phyloP scores from a whole-genome alignment of 495 filamentous ascomycete species.

The Sporormia fimetaria region DNA sequence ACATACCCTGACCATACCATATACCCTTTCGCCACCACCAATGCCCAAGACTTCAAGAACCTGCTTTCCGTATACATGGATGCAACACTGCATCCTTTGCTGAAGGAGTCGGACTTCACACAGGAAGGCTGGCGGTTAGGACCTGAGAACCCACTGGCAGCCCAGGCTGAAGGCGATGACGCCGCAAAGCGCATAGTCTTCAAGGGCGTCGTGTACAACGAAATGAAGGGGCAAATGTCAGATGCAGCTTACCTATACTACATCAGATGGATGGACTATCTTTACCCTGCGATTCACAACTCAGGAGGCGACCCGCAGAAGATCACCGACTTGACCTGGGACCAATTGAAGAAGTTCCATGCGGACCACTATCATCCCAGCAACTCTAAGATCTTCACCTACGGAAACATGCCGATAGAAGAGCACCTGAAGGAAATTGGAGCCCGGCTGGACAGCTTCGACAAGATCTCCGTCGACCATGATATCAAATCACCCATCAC shows the following conservation, averaged over 20 bases:
- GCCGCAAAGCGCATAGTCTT: slow-evolving; percentile 62
- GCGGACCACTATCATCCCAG: slow-evolving; percentile 90
- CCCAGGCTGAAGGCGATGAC: slow-evolving; percentile 35
- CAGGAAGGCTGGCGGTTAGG: slow-evolving; percentile 97
- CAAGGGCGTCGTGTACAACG: slow-evolving; percentile 98
- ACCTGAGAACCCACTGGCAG: slow-evolving; percentile 66
- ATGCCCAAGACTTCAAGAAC: slow-evolving; percentile 86
- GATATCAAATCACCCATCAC: slow-evolving; percentile 66
- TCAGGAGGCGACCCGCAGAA: slow-evolving; percentile 91
- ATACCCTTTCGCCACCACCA: slow-evolving; percentile 98
- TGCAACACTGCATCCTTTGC: slow-evolving; percentile 76
- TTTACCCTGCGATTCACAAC: slow-evolving; percentile 87
- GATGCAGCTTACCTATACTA: slow-evolving; percentile 94
- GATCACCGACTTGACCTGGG: slow-evolving; percentile 87
- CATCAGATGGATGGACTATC: slow-evolving; percentile 84
- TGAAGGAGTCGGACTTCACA: slow-evolving; percentile 82
- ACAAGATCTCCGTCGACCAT: slow-evolving; percentile 53
- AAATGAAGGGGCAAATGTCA: slow-evolving; percentile 99
- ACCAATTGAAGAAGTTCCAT: slow-evolving; percentile 77
- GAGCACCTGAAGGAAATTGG: slow-evolving; percentile 71
- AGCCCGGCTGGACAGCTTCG: slow-evolving; percentile 57
- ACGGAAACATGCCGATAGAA: slow-evolving; percentile 79
- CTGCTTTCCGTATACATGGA: slow-evolving; percentile 94
- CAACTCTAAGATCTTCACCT: slow-evolving; percentile 89
- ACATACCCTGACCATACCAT: slow-evolving; percentile 94